Conservation (phyloP, 768 basidiomycete genomes). For the Phlegmacium glaucopus region DNA sequence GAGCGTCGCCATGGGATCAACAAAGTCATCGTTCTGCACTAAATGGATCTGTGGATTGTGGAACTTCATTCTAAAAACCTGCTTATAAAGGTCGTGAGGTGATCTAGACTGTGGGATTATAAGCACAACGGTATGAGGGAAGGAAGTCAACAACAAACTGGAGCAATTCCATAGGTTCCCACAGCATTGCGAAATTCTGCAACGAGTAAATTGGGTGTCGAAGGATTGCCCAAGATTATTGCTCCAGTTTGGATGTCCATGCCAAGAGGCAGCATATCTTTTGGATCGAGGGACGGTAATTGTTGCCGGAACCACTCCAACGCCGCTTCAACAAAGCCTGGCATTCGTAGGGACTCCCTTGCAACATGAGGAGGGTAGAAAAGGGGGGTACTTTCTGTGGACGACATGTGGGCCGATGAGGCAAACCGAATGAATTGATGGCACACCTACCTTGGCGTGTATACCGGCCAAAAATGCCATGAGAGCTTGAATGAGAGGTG, state of each 20-base stretch:
- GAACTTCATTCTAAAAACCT: conserved; percentile 70
- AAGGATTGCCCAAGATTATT: conserved; percentile 80
- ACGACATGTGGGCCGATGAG: neutral
- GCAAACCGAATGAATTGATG: neutral
- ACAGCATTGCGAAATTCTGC: conserved; percentile 74
- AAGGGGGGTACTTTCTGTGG: conserved; percentile 22
- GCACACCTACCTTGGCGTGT: conserved; percentile 36
- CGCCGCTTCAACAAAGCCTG: conserved; percentile 35
- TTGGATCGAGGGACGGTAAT: conserved; percentile 70
- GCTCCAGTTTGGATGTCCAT: conserved; percentile 77
- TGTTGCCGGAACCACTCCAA: conserved; percentile 55
- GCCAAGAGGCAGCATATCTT: conserved; percentile 84
- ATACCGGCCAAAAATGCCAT: conserved; percentile 36
- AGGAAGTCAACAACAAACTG: conserved; percentile 42
- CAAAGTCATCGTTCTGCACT: conserved; percentile 74
- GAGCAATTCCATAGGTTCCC: conserved; percentile 78
- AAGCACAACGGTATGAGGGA: neutral
- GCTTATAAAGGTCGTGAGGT: conserved; percentile 79
- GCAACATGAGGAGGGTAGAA: conserved; percentile 29
- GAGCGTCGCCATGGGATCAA: conserved; percentile 58
- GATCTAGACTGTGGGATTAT: conserved; percentile 62
- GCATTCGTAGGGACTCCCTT: conserved; percentile 28
- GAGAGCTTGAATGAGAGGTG: conserved; percentile 34
- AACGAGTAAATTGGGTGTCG: conserved; percentile 80
- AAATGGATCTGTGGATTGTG: conserved; percentile 59